Evolutionary conservation across 176 grass and related monocot genomes (phyloP).

Genomic region (Miscanthus lutarioriparius): DNA sequence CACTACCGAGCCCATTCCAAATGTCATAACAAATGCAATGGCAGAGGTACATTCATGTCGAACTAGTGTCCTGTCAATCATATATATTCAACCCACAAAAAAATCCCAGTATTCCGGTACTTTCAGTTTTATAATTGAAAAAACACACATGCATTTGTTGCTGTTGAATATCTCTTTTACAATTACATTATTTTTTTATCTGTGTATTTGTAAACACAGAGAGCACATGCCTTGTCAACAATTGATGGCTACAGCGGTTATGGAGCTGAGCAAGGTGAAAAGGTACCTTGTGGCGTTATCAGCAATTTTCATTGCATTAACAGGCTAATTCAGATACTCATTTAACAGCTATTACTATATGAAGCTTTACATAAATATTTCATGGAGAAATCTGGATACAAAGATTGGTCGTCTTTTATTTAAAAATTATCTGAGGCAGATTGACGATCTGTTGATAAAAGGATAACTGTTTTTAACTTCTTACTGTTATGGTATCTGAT

Average conservation of each 20-base stretch:
- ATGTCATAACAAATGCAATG: constrained; percentile 86
- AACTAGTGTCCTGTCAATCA: background rate
- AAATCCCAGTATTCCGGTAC: background rate
- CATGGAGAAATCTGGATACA: background rate
- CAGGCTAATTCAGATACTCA: background rate
- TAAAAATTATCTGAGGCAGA: background rate
- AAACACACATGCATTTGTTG: constrained; percentile 1
- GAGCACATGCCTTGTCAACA: constrained; percentile 71
- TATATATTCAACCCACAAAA: background rate
- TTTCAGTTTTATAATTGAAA: background rate
- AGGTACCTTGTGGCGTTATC: constrained; percentile 48
- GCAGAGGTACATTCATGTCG: constrained; percentile 53
- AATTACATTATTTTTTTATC: background rate
- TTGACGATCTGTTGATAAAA: background rate
- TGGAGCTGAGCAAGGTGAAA: constrained; percentile 99
- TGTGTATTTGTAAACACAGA: constrained; percentile 43
- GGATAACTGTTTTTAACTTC: background rate
- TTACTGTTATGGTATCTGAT: background rate
- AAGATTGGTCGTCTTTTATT: background rate
- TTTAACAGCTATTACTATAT: background rate
- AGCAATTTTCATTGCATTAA: constrained; percentile 5
- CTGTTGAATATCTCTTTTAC: background rate
- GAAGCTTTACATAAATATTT: constrained; percentile 2
- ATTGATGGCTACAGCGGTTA: constrained; percentile 94
- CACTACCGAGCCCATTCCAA: constrained; percentile 86